A percentile compares a stretch with the other conserved stretches of the same genome.
Conservation (phyloP, 2,329 filamentous ascomycete species). For the Bisporella sp. region DNA sequence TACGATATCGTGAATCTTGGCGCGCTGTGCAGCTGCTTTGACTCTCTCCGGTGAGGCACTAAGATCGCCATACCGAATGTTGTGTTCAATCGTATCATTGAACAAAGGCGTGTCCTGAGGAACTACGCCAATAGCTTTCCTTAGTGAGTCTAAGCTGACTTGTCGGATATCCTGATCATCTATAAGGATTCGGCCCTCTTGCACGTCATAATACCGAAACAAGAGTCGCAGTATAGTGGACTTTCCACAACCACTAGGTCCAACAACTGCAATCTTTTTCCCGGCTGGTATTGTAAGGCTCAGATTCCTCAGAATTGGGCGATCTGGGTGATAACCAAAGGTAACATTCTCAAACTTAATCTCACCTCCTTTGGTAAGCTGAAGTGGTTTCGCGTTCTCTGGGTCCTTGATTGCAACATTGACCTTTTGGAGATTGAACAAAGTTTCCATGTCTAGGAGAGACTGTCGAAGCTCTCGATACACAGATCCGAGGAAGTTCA, state of each 20-base stretch:
- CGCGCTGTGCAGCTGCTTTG: constrained; percentile 69
- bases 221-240: constrained; percentile 85
- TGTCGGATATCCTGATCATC: constrained; percentile 89
- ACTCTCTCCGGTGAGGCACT: constrained; percentile 69
- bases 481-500: constrained; percentile 97
- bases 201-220: constrained; percentile 91
- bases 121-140: constrained; percentile 85
- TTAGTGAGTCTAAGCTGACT: constrained; percentile 74
- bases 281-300: constrained; percentile 87
- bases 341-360: constrained; percentile 93
- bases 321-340: constrained; percentile 84
- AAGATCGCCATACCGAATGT: constrained; percentile 87
- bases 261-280: constrained; percentile 92
- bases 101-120: constrained; percentile 96
- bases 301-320: constrained; percentile 80
- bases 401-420: constrained; percentile 80
- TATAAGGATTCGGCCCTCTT: constrained; percentile 77
- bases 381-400: constrained; percentile 64
- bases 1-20: constrained; percentile 79
- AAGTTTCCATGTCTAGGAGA: constrained; percentile 93
- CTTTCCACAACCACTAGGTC: constrained; percentile 92
- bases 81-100: constrained; percentile 93
- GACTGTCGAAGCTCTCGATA: constrained; percentile 94
- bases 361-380: constrained; percentile 71
- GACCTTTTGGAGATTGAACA: constrained; percentile 96